phyloP scores from a whole-genome alignment of 768 basidiomycete genomes.

The Trametopsis cervina region DNA sequence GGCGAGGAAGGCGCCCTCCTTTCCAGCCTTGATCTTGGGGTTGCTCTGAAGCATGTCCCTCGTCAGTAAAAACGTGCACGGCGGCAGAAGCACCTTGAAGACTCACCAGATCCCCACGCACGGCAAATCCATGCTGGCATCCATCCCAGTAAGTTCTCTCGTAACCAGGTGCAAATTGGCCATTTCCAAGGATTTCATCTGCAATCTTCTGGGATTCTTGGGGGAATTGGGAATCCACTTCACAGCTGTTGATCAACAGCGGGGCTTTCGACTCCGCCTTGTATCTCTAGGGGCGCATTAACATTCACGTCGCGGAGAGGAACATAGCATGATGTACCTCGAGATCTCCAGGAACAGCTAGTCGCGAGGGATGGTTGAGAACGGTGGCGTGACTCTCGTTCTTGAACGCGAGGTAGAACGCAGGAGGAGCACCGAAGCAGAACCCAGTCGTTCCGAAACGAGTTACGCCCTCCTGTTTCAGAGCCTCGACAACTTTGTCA shows the following conservation, averaged over 20 bases:
- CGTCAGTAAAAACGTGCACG: not conserved
- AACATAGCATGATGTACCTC: constrained; percentile 21
- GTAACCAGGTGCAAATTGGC: constrained; percentile 32
- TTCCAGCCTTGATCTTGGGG: constrained; percentile 22
- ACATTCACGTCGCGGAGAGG: not conserved
- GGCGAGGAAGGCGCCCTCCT: constrained; percentile 35
- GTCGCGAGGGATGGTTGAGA: constrained; percentile 40
- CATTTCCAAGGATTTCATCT: constrained; percentile 32
- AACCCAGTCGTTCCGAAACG: constrained; percentile 35
- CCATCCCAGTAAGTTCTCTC: constrained; percentile 25
- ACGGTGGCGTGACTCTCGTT: constrained; percentile 31
- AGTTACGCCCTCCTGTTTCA: constrained; percentile 32
- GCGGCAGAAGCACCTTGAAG: not conserved
- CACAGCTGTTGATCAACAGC: constrained; percentile 36
- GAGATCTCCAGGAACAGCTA: constrained; percentile 32
- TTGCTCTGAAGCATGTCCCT: not conserved
- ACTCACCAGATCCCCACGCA: constrained; percentile 31
- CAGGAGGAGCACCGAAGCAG: constrained; percentile 39
- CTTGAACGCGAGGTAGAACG: constrained; percentile 39
- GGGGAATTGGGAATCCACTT: constrained; percentile 28
- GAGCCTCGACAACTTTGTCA: constrained; percentile 30
- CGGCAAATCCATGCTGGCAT: constrained; percentile 28
- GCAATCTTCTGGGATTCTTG: constrained; percentile 25
- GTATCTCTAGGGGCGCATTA: constrained; percentile 23
- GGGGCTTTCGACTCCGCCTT: constrained; percentile 28